Conservation (phyloP, 108 stramenopile species). For the Nitzschia sp. region DNA sequence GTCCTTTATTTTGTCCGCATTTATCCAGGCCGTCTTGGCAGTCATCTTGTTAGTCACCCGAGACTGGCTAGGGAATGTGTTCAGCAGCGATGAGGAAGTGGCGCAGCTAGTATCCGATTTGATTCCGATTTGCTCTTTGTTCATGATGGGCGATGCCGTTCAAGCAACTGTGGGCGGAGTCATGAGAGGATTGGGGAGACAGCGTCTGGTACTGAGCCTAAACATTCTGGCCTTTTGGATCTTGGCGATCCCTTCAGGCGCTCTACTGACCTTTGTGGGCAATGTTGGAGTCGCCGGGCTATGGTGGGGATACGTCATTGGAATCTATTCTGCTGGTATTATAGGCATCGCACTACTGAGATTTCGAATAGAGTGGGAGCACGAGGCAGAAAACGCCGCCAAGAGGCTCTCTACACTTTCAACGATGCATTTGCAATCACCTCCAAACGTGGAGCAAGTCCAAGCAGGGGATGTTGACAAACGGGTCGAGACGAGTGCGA, state of each 20-base stretch:
- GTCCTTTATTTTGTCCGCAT: constrained; percentile 18
- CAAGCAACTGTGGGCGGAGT: constrained; percentile 39
- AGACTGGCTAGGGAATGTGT: constrained; percentile 19
- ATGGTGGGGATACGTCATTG: constrained; percentile 33
- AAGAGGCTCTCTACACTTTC: background rate
- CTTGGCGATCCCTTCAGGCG: constrained; percentile 27
- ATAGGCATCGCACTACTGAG: constrained; percentile 24
- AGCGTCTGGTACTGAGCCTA: constrained; percentile 15
- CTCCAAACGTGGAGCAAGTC: too few species aligned
- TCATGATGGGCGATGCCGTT: constrained; percentile 36
- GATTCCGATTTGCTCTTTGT: constrained; percentile 40
- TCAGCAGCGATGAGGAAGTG: constrained; percentile 41
- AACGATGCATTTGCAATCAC: background rate
- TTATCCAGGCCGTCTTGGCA: constrained; percentile 11
- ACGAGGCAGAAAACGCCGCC: background rate
- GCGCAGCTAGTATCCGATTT: constrained; percentile 25
- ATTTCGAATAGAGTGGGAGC: constrained; percentile 19
- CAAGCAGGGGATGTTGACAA: too few species aligned
- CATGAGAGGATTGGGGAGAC: constrained; percentile 32
- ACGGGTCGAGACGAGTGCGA: too few species aligned
- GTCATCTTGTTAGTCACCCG: constrained; percentile 23
- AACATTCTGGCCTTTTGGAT: constrained; percentile 34
- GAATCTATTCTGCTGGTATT: constrained; percentile 16
- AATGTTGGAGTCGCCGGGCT: constrained; percentile 22
- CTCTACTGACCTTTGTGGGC: constrained; percentile 21